Evolutionary conservation across 2,329 filamentous ascomycete species (phyloP), one percentile per base, ranked within the genome.

Genomic region (Ophiostoma triangulosporum): DNA sequence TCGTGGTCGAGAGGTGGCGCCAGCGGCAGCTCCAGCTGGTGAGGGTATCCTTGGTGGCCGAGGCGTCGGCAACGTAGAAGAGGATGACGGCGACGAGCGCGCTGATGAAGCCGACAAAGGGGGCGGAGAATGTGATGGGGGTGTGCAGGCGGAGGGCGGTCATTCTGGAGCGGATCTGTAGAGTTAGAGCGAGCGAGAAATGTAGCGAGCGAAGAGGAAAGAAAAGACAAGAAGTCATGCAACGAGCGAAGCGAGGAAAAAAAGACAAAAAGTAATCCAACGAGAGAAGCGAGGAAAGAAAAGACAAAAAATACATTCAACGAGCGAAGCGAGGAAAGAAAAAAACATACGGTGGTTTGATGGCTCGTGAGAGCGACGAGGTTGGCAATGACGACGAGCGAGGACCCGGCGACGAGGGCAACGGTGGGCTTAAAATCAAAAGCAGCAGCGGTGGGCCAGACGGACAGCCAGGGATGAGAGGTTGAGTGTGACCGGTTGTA

Each of bases 11-110:
- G 11, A 81, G 66, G 22, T 68, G 61, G 8, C 67, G 65, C 79
- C 80, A 83, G 57, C 77, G 76, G 64, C 80, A 83, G 38, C 72
- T 76, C 80, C 80, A 83, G 64, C 76, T 80, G 61, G 81, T 70
- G 11, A 83, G 65, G 6, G 76, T 78, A 62, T 80, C 76, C 55
- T 68, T 66, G 8, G 68, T 69, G 14, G 65, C 65, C 3, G 78
- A 81, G 17, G 70, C 64, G 59, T 80, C 76, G 63, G 77, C 69
- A 53, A 69, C 69, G 61, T 80, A 83, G 64, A 77, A 80, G 64
- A 82, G 72, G 51, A 71, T 66, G 61, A 79, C 74, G 57, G 73
- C 72, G 53, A 80, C 67, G 50, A 81, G 62, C 36, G 75, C 71
- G 12, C 69, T 72, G 48, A 68, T 63, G 51, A 76, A 68, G 56